Evolutionary conservation across 257 asterid species (phyloP), one percentile per base, ranked within the genome.

Genomic region (Nicotiana noctiflora): DNA sequence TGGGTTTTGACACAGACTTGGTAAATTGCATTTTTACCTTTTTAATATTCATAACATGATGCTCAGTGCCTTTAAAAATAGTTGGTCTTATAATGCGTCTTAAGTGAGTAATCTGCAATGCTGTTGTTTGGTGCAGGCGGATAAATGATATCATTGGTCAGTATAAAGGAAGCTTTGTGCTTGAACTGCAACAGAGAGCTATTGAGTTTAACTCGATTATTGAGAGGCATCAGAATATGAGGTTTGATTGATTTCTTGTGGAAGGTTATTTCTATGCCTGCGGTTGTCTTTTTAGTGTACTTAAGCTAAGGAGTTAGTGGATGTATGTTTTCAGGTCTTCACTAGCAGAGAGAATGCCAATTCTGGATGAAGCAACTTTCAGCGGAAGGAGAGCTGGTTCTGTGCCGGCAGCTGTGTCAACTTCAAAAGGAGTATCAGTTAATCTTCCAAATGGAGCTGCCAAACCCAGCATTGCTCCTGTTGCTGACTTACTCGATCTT

Each of bases 151-250:
- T 81, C 53, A 82, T 96, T 76, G 84, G 79, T 87, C 97, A 86
- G 76, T 91, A 92, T 52, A 96, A 94, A 87, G 97, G 97, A 88
- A 92, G 97, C 89, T 89, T 96, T 83, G 94, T 87, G 82, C 97
- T 96, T 70, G 99, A 94, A 90, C 91, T 96, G 85, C 99, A 96
- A 82, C 99, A 96, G 89, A 90, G 99, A 90, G 98, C 99, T 88
- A 92, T 89, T 77, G 99, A 96, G 77, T 96, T 96, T 61, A 91
- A 90, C 81, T 91, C 97, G 59, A 89, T 96, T 51, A 91, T 91
- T 64, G 92, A 87, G 83, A 94, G 88, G 85, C 98, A 96, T 84
- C 92, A 56, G 84, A 94, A 86, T 81, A 96, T 96, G 81, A 92
- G 98, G 99, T 91, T 84, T 51, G 76, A 34, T n/a, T 79, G 83